Percentiles rank a stretch among this genome's conserved stretches.
Conservation (phyloP, 352 stramenopile species). For the Elongisporangium prolatum region DNA sequence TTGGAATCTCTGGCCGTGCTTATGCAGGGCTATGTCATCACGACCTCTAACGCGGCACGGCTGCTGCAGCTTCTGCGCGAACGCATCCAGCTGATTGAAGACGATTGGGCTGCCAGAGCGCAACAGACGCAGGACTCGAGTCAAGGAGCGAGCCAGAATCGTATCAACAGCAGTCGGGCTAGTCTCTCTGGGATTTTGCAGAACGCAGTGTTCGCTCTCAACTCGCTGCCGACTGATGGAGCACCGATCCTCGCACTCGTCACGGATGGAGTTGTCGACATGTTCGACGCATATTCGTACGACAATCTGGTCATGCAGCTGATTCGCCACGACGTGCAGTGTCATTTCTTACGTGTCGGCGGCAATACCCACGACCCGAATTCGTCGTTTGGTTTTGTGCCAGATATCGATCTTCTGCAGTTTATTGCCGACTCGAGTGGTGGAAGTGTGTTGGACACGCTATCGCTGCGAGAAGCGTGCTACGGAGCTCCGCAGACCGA, state of each 20-base stretch:
- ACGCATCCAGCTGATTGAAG: slow-evolving; percentile 74
- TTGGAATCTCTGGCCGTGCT: slow-evolving; percentile 81
- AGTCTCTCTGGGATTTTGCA: slow-evolving; percentile 79
- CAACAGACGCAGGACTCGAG: slow-evolving; percentile 17
- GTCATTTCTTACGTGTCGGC: slow-evolving; percentile 76
- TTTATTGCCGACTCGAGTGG: slow-evolving; percentile 73
- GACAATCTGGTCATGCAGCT: slow-evolving; percentile 87
- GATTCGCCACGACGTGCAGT: slow-evolving; percentile 84
- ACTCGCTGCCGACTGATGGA: slow-evolving; percentile 72
- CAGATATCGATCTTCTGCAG: slow-evolving; percentile 70
- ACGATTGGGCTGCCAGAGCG: slow-evolving; percentile 61
- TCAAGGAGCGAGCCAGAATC: slow-evolving; percentile 10
- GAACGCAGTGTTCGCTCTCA: slow-evolving; percentile 83
- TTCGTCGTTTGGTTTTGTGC: slow-evolving; percentile 81
- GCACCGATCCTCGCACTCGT: slow-evolving; percentile 80
- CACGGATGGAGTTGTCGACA: slow-evolving; percentile 82
- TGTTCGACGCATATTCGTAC: slow-evolving; percentile 72
- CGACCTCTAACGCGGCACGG: slow-evolving; percentile 36
- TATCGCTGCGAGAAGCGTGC: slow-evolving; percentile 45
- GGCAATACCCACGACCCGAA: slow-evolving; percentile 48
- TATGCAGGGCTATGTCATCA: slow-evolving; percentile 77
- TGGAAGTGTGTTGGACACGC: slow-evolving; percentile 64
- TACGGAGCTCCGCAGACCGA: slow-evolving; percentile 31
- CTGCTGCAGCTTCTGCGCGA: slow-evolving; percentile 73
- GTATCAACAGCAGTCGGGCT: slow-evolving; percentile 28